Conservation (phyloP, 2,329 filamentous ascomycete genomes). For the Tolypocladium amazonense region DNA sequence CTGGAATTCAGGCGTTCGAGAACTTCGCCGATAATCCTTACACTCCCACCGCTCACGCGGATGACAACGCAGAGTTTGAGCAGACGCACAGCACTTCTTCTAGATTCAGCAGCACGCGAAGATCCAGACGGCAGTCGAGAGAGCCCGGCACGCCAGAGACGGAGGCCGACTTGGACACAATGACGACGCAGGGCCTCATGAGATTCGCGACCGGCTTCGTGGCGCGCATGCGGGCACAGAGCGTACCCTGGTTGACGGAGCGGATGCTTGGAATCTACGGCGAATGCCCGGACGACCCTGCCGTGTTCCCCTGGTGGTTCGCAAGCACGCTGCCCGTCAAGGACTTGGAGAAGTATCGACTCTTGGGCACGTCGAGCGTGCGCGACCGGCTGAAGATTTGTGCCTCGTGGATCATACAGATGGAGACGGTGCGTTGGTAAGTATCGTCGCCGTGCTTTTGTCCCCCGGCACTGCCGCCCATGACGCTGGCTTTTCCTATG, state of each 20-base stretch:
- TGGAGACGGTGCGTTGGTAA: constrained; percentile 63
- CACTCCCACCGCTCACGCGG: background rate
- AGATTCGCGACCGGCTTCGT: constrained; percentile 58
- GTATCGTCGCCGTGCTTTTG: constrained; percentile 15
- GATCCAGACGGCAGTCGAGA: background rate
- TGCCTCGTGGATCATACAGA: constrained; percentile 64
- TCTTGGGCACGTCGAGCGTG: constrained; percentile 66
- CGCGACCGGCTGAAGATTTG: constrained; percentile 75
- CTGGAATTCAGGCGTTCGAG: background rate
- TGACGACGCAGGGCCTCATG: constrained; percentile 64
- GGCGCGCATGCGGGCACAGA: constrained; percentile 53
- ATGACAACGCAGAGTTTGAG: background rate
- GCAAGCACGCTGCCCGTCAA: constrained; percentile 69
- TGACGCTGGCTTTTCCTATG: background rate
- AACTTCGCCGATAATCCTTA: background rate
- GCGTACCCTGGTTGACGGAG: constrained; percentile 64
- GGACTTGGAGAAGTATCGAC: constrained; percentile 67
- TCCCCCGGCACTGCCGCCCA: background rate
- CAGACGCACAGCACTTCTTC: background rate
- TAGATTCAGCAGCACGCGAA: background rate
- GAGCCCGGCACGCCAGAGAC: background rate
- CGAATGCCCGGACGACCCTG: constrained; percentile 64
- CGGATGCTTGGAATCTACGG: constrained; percentile 67
- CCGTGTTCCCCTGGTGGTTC: constrained; percentile 82
- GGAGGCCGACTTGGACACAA: constrained; percentile 16